These are phyloP conservation scores for Saccharomyces hybrid DNA, from an alignment of 1,139 yeast genomes.

Conservation along the genomic window DNA sequence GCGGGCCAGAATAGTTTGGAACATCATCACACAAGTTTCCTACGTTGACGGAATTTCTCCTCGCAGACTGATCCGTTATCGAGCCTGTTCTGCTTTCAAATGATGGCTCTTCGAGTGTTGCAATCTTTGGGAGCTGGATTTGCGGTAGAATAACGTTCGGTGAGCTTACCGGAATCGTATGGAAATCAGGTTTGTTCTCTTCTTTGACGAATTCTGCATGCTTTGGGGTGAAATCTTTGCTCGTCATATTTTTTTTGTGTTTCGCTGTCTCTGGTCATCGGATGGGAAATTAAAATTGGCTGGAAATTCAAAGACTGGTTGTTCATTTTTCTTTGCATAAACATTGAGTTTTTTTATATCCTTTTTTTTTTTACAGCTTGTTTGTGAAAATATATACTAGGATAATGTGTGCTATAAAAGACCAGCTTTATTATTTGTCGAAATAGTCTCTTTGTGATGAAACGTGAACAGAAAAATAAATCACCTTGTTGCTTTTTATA, in stretches of 20 bases:
- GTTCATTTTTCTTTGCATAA: background rate
- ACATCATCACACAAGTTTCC: slow-evolving; percentile 4
- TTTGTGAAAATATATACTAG: background rate
- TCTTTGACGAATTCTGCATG: background rate
- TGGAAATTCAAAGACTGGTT: background rate
- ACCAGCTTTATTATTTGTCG: background rate
- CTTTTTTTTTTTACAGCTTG: background rate
- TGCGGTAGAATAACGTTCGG: background rate
- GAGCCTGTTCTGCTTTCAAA: background rate
- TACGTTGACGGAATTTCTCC: slow-evolving; percentile 4
- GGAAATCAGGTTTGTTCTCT: background rate
- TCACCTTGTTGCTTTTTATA: background rate
- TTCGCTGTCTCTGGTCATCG: background rate
- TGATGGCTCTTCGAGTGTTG: background rate
- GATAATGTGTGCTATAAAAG: background rate
- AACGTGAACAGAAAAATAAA: background rate
- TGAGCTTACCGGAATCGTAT: background rate
- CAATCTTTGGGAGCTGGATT: background rate
- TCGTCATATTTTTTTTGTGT: background rate
- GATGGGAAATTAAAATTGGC: background rate
- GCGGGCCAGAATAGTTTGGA: background rate
- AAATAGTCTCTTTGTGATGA: background rate
- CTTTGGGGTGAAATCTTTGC: background rate
- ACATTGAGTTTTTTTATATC: background rate
- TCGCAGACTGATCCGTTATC: background rate